Evolutionary conservation across 1,284 basidiomycete species (phyloP), one percentile per base, ranked within the genome.

Genomic region (Ustilago bromivora): DNA sequence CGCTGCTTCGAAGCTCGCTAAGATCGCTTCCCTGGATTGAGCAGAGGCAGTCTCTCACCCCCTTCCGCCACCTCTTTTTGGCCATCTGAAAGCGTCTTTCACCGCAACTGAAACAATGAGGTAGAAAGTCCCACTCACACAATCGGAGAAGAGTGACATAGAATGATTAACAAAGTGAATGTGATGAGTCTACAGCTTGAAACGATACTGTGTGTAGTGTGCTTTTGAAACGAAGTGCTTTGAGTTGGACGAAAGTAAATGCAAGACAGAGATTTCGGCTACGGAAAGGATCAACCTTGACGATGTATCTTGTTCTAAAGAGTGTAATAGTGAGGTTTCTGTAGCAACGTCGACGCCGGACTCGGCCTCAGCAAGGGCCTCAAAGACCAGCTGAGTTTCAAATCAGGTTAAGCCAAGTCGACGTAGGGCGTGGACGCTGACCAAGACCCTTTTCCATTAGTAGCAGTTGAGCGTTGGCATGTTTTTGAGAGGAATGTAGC

Each of bases 211-310:
- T 32, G 31, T 51, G 10, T 13, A 32, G 19, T 46, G 43, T 46
- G 43, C 43, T 23, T 46, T 46, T 46, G 43, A 46, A n/a, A 46
- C n/a, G 43, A 19, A 46, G 23, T 19, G 43, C 46, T 49, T 49
- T 19, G 46, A 19, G 28, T 23, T 19, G 13, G 28, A 19, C 28
- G 32, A 36, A 40, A 56, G 32, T n/a, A 19, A 40, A 54, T 54
- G 52, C 35, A n/a, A 49, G 34, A 54, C n/a, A 19, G 19, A 4
- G 28, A 34, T 31, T 34, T 38, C 9, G 15, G 32, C 4, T 35
- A 7, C 11, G 46, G 36, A 46, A 23, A 58, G 46, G 57, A 47
- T 58, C 46, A 36, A 58, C 57, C 32, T 58, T 49, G 40, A 28
- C 19, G 23, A 11, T 28, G 23, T 8, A 38, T 6, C 19, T 5